Evolutionary conservation across 75 land plant species (phyloP).

Genomic region (Sequoiadendron giganteum): DNA sequence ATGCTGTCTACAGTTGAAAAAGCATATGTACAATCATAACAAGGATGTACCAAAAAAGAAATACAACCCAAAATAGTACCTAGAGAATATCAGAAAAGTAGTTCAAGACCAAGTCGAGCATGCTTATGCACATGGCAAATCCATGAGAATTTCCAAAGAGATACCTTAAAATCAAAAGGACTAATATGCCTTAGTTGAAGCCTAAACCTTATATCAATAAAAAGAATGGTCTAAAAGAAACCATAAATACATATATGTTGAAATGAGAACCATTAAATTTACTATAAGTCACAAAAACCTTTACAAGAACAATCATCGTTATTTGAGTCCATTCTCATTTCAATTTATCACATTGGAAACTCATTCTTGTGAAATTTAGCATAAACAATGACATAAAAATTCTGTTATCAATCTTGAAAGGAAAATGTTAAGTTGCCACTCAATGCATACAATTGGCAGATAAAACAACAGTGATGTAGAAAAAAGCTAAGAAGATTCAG

Average conservation of each 20-base stretch:
- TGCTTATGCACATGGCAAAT: not conserved
- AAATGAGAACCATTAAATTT: not conserved
- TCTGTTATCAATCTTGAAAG: not conserved
- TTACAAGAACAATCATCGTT: not conserved
- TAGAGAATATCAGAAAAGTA: not conserved
- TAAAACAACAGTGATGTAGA: not conserved
- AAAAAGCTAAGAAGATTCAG: not conserved
- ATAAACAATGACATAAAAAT: not conserved
- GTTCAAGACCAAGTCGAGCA: not conserved
- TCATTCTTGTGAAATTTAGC: constrained; percentile 6
- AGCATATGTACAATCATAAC: not conserved
- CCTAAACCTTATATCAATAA: not conserved
- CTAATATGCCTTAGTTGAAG: not conserved
- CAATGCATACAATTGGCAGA: not conserved
- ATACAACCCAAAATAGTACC: not conserved
- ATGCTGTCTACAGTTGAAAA: constrained; percentile 59
- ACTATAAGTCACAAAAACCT: not conserved
- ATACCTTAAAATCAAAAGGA: not conserved
- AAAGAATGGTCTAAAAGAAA: not conserved
- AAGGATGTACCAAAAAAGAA: not conserved
- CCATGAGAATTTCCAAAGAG: not conserved
- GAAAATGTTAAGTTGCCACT: not conserved
- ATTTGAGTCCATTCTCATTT: not conserved
- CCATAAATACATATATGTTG: not conserved
- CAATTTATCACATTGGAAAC: not conserved